A percentile compares a stretch with the other conserved stretches of the same genome.
Evolutionary conservation across 1,284 basidiomycete species (phyloP).

Genomic region (Ustilago xerochloae): DNA sequence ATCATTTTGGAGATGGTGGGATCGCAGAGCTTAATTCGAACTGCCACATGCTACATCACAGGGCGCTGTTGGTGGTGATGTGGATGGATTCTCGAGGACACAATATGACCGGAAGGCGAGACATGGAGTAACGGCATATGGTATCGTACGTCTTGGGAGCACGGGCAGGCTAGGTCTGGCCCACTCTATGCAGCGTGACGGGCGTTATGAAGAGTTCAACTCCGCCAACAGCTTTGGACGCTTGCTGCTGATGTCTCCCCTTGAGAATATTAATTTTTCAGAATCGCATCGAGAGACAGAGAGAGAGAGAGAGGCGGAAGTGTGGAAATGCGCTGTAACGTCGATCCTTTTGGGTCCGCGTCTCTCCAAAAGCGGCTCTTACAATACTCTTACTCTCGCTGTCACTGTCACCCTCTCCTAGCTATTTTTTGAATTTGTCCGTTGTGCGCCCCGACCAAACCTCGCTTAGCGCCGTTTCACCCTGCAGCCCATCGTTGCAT

Average conservation of each 20-base stretch:
- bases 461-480: constrained; percentile 1
- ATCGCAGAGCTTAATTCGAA: not conserved
- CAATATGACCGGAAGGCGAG: not conserved
- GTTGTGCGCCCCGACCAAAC: not conserved
- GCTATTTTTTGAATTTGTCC: no score
- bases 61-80: not conserved
- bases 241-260: no score
- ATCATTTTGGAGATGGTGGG: no score
- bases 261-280: no score
- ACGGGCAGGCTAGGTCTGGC: not conserved
- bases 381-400: no score
- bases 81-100: no score
- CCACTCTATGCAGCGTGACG: not conserved
- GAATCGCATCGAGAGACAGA: no score
- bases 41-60: not conserved
- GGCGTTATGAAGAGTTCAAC: not conserved
- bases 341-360: constrained; percentile 1
- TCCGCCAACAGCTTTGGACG: no score
- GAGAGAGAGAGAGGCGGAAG: not conserved
- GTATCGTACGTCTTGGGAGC: no score
- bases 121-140: not conserved
- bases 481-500: not conserved
- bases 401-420: no score
- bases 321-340: constrained; percentile 1
- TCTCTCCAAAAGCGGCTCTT: not conserved